Evolutionary conservation across 2,329 filamentous ascomycete genomes (phyloP).

Genomic region (Pseudopithomyces chartarum): DNA sequence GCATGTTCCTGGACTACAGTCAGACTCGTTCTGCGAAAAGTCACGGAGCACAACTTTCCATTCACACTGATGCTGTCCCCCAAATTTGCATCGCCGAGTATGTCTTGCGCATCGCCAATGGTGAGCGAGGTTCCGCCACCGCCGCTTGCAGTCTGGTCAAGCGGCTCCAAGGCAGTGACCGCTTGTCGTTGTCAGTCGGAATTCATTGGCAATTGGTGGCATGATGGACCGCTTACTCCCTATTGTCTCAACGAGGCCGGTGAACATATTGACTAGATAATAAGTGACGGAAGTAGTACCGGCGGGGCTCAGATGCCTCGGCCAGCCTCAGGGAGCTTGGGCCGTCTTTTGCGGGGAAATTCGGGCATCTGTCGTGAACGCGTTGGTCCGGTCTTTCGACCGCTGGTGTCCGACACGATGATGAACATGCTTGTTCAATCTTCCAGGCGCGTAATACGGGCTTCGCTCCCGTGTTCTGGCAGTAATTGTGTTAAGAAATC

Average conservation of each 20-base stretch:
- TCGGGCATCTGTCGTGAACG: neutral
- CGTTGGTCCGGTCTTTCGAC: slow-evolving; percentile 2
- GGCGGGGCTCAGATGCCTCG: slow-evolving; percentile 33
- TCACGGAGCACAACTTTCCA: slow-evolving; percentile 54
- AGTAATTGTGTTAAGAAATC: slow-evolving; percentile 15
- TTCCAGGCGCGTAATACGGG: slow-evolving; percentile 19
- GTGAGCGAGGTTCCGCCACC: slow-evolving; percentile 88
- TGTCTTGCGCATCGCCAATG: slow-evolving; percentile 74
- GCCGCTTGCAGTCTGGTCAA: slow-evolving; percentile 72
- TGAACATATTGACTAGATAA: slow-evolving; percentile 73
- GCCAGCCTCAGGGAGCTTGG: slow-evolving; percentile 15
- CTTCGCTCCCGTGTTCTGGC: slow-evolving; percentile 4
- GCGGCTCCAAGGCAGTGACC: slow-evolving; percentile 78
- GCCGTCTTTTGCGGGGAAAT: slow-evolving; percentile 12
- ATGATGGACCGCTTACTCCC: slow-evolving; percentile 68
- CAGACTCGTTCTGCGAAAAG: neutral
- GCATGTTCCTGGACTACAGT: slow-evolving; percentile 66
- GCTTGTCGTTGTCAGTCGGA: slow-evolving; percentile 59
- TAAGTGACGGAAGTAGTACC: slow-evolving; percentile 11
- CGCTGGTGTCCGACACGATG: slow-evolving; percentile 17
- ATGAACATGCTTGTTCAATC: slow-evolving; percentile 13
- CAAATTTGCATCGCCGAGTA: slow-evolving; percentile 81
- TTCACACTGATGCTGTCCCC: slow-evolving; percentile 96
- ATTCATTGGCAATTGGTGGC: slow-evolving; percentile 3
- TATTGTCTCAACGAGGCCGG: slow-evolving; percentile 69